Evolutionary conservation across 2,329 filamentous ascomycete species (phyloP), one percentile per base, ranked within the genome.

Genomic region (Cladosporium sphaerospermum): DNA sequence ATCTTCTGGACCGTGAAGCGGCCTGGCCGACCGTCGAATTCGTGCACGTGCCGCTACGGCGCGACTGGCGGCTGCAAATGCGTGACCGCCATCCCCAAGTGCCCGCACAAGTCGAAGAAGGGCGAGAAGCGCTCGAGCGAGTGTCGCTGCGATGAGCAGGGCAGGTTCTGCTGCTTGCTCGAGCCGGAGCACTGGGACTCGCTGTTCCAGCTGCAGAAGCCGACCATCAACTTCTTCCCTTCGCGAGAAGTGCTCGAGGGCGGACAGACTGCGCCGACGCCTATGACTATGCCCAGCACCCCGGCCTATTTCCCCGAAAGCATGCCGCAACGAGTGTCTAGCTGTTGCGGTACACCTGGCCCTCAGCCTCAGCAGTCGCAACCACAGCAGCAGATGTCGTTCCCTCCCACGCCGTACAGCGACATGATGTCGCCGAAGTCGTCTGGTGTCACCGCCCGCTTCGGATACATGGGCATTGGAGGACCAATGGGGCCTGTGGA

Each of bases 1-100:
- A 55, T 67, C 33, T 66, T 68, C 58, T 68, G 66, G 66, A 68
- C 65, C 3, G 64, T 68, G 40, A 68, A 68, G 54, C 58, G 65
- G 45, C 65, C 65, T 19, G 66, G 66, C 4, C 57, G 66, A 37
- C 66, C 66, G 14, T 64, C 64, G 5, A 67, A 65, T 48, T 64
- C 64, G 14, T 68, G 66, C 52, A 66, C 63, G 43, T 68, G 66
- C 56, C 61, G 61, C 18, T 67, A 65, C 55, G 62, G 61, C 18
- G 56, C 60, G 33, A 61, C 61, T 8, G 64, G 65, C 13, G 62
- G 62, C 14, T 68, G 66, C 55, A 66, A 65, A 55, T 68, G 66
- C 54, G 65, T 65, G 7, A 63, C 66, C 45, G 62, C 65, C 14
- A 60, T 56, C 42, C 59, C 63, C 23, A 60, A 61, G 23, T 68